These are phyloP conservation scores for Sporormia fimetaria DNA, from an alignment of 495 filamentous ascomycete species.

Conservation along the genomic window DNA sequence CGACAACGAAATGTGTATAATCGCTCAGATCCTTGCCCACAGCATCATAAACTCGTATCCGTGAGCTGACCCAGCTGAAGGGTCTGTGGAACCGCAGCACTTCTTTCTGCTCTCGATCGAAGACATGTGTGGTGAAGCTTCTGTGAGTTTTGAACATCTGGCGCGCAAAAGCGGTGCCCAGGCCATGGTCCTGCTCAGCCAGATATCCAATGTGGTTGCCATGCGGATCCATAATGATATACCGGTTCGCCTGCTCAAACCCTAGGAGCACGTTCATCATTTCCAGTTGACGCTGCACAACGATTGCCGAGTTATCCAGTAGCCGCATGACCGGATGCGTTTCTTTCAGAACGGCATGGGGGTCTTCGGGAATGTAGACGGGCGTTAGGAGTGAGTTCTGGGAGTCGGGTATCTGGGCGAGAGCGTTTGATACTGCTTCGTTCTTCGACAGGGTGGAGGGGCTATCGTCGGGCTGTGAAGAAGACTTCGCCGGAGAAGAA, in stretches of 20 bases:
- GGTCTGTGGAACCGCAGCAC: constrained; percentile 59
- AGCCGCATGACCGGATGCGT: constrained; percentile 49
- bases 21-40: constrained; percentile 30
- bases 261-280: constrained; percentile 62
- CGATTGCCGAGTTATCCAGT: constrained; percentile 50
- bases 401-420: constrained; percentile 11
- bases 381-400: constrained; percentile 29
- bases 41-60: constrained; percentile 54
- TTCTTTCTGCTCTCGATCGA: constrained; percentile 53
- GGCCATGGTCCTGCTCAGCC: constrained; percentile 53
- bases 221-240: constrained; percentile 59
- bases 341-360: constrained; percentile 48
- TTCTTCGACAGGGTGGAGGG: constrained; percentile 10
- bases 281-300: constrained; percentile 56
- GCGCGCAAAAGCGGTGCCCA: constrained; percentile 46
- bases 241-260: constrained; percentile 64
- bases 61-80: constrained; percentile 55
- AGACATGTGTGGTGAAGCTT: constrained; percentile 60
- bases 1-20: constrained; percentile 32
- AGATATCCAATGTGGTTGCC: constrained; percentile 60
- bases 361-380: constrained; percentile 52
- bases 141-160: constrained; percentile 57
- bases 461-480: background rate
- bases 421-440: constrained; percentile 22
- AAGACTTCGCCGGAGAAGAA: background rate